Evolutionary conservation across 2,329 filamentous ascomycete genomes (phyloP).

Genomic region (Aspergillus tubingensis): DNA sequence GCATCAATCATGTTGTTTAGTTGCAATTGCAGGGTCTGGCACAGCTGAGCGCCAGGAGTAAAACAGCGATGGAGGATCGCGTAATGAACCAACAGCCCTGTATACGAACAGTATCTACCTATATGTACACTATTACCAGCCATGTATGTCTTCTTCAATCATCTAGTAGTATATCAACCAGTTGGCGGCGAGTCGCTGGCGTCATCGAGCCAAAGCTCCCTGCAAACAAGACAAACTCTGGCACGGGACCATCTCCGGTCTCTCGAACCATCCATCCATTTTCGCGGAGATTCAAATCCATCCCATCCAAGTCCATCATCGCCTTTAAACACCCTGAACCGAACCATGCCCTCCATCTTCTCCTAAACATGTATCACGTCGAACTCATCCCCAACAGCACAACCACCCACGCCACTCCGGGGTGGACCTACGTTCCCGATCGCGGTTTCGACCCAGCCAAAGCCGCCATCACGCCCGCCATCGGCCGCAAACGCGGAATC

Average conservation of each 20-base stretch:
- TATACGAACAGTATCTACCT: neutral
- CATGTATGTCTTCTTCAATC: neutral
- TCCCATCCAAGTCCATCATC: too few relatives aligned
- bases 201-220: neutral
- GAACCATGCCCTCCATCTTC: neutral
- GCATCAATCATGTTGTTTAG: neutral
- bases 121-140: neutral
- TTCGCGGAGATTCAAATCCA: neutral
- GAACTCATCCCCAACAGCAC: slow-evolving; percentile 72
- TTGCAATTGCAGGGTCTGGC: neutral
- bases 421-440: slow-evolving; percentile 91
- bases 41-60: neutral
- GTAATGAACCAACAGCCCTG: neutral
- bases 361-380: slow-evolving; percentile 65
- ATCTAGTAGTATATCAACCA: neutral
- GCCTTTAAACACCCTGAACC: too few relatives aligned
- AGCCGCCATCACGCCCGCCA: slow-evolving; percentile 54
- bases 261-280: neutral
- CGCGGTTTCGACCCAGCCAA: slow-evolving; percentile 61
- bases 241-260: neutral
- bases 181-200: neutral
- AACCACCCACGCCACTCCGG: slow-evolving; percentile 70
- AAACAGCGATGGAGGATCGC: neutral
- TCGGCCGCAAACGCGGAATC: slow-evolving; percentile 69
- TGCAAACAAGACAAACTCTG: slow-evolving; percentile 26